Percentiles rank a stretch among this genome's conserved stretches.
These are phyloP conservation scores for Sporothrix mexicana DNA, from an alignment of 2,329 filamentous ascomycete species.

Conservation along the genomic window DNA sequence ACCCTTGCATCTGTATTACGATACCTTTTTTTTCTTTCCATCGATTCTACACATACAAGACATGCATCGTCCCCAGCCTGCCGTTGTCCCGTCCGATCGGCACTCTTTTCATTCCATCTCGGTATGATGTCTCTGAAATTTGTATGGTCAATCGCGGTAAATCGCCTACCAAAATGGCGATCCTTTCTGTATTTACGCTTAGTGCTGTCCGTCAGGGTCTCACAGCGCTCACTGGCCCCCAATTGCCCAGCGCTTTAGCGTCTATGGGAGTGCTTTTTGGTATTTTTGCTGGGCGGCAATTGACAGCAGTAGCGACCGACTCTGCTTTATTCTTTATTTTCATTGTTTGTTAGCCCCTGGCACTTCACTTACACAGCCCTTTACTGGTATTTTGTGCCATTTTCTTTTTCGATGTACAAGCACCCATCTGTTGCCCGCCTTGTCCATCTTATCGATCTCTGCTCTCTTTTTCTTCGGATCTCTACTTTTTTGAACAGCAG, in stretches of 20 bases:
- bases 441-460: not conserved
- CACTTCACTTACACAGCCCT: constrained; percentile 7
- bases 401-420: not conserved
- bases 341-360: constrained; percentile 10
- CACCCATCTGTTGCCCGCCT: not conserved
- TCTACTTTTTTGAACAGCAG: not conserved
- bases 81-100: not conserved
- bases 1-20: not conserved
- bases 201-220: constrained; percentile 10
- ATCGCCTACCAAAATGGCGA: constrained; percentile 3
- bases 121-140: not conserved
- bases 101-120: not conserved
- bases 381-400: constrained; percentile 21
- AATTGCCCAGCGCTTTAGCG: not conserved
- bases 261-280: not conserved
- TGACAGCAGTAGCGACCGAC: not conserved
- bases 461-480: not conserved
- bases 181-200: not conserved
- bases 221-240: not conserved
- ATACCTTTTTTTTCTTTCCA: not conserved
- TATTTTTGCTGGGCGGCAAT: not conserved
- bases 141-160: not conserved
- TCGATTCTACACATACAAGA: not conserved
- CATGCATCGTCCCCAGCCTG: constrained; percentile 17
- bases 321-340: not conserved